Base-by-base conservation (phyloP, 805 yeast species). In the Lachancea cidri region DNA sequence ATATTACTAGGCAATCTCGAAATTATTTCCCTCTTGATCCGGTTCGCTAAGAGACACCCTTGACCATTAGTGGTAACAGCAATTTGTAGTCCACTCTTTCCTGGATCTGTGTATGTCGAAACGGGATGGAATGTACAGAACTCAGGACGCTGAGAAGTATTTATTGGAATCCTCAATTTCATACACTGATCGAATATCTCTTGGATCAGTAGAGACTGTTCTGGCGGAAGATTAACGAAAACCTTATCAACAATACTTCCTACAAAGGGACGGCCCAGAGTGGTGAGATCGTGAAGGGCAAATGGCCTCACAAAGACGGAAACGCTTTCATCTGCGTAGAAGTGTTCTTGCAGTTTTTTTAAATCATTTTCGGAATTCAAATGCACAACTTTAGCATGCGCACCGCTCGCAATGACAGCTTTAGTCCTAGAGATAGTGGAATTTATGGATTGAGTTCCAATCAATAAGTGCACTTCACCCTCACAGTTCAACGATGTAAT, bases 31-130 rank as follows among this genome's bases (percentile, higher is more conserved):
- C 97, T 68, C 52, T 80, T 83, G 52, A 89, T 73, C 51, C 95
- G 71, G 41, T 80, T 76, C 1, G 96, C 95, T 38, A 89, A 67
- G 38, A 86, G 77, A 65, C 97, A 89, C 4, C 97, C 96, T 63
- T 84, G 84, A 0, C 96, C 95, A 18, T 81, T 76, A 0, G 97
- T 89, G 2, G 91, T 79, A 7, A 89, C 77, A 1, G 95, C 94
- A 39, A 89, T 50, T 59, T 85, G 91, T 62, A 89, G 78, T 1
- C 67, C 67, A 38, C 65, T 62, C 15, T 56, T 54, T 38, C 75
- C 78, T 5, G 94, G 93, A 42, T 81, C 79, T 2, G 69, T 65
- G 55, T 75, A 77, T 0, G 89, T 77, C 0, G 96, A 83, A 17
- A 87, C 67, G 40, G 87, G 60, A 1, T 91, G 77, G 58, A 89